Conservation (phyloP, 352 stramenopile species). For the Globisporangium nunn region DNA sequence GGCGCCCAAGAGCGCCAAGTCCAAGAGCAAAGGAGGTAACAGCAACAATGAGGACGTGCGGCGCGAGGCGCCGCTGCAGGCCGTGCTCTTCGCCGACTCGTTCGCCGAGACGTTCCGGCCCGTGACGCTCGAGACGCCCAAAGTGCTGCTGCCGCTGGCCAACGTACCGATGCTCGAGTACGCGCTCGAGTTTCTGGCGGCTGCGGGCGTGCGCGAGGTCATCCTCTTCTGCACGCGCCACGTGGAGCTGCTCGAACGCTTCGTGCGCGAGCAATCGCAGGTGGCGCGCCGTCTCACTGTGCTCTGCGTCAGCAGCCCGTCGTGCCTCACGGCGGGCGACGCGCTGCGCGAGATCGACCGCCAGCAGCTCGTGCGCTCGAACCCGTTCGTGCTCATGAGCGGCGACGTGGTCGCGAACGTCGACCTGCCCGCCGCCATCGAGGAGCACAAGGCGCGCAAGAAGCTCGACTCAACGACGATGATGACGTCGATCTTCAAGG, state of each 20-base stretch:
- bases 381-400: slow-evolving; percentile 96
- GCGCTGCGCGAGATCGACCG: slow-evolving; percentile 95
- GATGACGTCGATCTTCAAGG: slow-evolving; percentile 95
- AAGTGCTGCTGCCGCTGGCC: slow-evolving; percentile 93
- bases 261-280: slow-evolving; percentile 58
- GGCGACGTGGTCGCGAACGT: slow-evolving; percentile 97
- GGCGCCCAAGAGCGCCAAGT: slow-evolving; percentile 9
- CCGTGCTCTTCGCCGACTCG: slow-evolving; percentile 94
- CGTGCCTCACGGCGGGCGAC: slow-evolving; percentile 89
- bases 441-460: slow-evolving; percentile 71
- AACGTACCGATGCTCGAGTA: slow-evolving; percentile 98
- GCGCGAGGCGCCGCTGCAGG: slow-evolving; percentile 92
- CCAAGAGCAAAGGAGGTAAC: slow-evolving; percentile 9
- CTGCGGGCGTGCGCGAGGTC: slow-evolving; percentile 92
- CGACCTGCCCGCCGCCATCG: slow-evolving; percentile 72
- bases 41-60: slow-evolving; percentile 66
- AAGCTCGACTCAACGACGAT: slow-evolving; percentile 91
- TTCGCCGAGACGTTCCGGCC: slow-evolving; percentile 93
- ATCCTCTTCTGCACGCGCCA: slow-evolving; percentile 92
- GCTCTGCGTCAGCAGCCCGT: slow-evolving; percentile 69
- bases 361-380: slow-evolving; percentile 90
- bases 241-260: slow-evolving; percentile 81
- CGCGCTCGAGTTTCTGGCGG: slow-evolving; percentile 94
- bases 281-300: slow-evolving; percentile 54
- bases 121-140: slow-evolving; percentile 82